These are phyloP conservation scores for Solanum hybrid DNA, from an alignment of 305 asterid genomes.

Conservation along the genomic window DNA sequence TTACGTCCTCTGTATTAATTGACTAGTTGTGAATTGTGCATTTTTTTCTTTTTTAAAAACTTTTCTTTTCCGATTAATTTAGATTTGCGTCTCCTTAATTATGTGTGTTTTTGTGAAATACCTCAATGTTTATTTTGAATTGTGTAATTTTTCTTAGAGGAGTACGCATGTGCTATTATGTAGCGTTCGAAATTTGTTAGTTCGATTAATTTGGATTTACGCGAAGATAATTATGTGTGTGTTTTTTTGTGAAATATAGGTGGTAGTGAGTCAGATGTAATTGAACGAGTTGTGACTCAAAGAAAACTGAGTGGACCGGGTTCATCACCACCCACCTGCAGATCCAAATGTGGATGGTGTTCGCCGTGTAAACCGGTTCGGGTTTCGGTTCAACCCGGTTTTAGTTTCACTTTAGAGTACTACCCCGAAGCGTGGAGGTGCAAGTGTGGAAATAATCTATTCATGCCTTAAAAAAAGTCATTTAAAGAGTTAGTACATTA, in stretches of 20 bases:
- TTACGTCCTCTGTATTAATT: not conserved
- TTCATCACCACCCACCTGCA: constrained; percentile 72
- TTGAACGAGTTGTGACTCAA: constrained; percentile 18
- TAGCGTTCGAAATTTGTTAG: not conserved
- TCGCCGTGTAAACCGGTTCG: constrained; percentile 69
- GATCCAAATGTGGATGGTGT: constrained; percentile 73
- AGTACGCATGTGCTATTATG: not conserved
- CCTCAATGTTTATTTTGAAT: not conserved
- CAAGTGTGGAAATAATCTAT: constrained; percentile 64
- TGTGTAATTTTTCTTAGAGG: too few relatives aligned
- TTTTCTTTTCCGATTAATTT: too few relatives aligned
- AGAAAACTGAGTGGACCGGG: constrained; percentile 63
- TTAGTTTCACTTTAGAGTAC: constrained; percentile 59
- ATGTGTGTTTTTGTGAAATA: not conserved
- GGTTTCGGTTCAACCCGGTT: constrained; percentile 69
- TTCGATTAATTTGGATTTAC: not conserved
- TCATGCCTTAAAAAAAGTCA: constrained; percentile 39
- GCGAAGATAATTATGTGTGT: not conserved
- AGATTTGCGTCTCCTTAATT: not conserved
- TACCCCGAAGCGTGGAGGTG: constrained; percentile 95
- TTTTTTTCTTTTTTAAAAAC: too few relatives aligned
- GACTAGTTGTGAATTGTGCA: not conserved
- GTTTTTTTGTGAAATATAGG: not conserved
- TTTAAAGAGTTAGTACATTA: not conserved
- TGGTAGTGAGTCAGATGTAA: constrained; percentile 6